These are phyloP conservation scores for Albatrellus sp. DNA, from an alignment of 1,284 basidiomycete genomes.

Conservation along the genomic window DNA sequence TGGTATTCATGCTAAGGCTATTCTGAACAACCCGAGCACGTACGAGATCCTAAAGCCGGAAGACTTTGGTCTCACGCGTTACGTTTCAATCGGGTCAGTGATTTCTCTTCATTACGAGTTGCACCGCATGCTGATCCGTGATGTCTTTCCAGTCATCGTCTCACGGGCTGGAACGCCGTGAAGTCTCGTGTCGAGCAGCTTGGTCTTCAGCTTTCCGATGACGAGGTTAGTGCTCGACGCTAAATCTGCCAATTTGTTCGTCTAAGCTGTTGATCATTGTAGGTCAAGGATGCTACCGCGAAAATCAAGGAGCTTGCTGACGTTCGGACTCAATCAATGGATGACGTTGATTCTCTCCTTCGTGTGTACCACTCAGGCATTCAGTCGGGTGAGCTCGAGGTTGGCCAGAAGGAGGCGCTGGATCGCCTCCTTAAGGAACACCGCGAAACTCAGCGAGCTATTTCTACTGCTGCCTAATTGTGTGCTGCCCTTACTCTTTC, in stretches of 20 bases:
- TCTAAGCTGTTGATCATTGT: not conserved
- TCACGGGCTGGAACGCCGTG: slow-evolving; percentile 98
- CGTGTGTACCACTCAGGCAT: slow-evolving; percentile 91
- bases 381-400: slow-evolving; percentile 73
- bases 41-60: slow-evolving; percentile 98
- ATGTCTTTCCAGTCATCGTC: slow-evolving; percentile 52
- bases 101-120: not conserved
- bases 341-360: slow-evolving; percentile 95
- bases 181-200: slow-evolving; percentile 99
- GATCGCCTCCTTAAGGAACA: slow-evolving; percentile 73
- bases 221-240: slow-evolving; percentile 39
- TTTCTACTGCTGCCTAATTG: not conserved
- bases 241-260: slow-evolving; percentile 2
- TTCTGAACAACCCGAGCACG: slow-evolving; percentile 98
- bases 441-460: slow-evolving; percentile 26
- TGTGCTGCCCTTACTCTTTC: too few relatives aligned
- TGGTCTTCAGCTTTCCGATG: slow-evolving; percentile 76
- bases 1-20: slow-evolving; percentile 99
- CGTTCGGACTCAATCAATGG: slow-evolving; percentile 96
- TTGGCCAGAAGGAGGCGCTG: slow-evolving; percentile 81
- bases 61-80: slow-evolving; percentile 96
- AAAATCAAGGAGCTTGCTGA: slow-evolving; percentile 99
- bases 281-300: slow-evolving; percentile 91
- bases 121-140: not conserved
- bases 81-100: slow-evolving; percentile 88